A percentile compares a stretch with the other conserved stretches of the same genome.
Conservation (phyloP, 441 rosid genomes). For the Corymbia calophylla region DNA sequence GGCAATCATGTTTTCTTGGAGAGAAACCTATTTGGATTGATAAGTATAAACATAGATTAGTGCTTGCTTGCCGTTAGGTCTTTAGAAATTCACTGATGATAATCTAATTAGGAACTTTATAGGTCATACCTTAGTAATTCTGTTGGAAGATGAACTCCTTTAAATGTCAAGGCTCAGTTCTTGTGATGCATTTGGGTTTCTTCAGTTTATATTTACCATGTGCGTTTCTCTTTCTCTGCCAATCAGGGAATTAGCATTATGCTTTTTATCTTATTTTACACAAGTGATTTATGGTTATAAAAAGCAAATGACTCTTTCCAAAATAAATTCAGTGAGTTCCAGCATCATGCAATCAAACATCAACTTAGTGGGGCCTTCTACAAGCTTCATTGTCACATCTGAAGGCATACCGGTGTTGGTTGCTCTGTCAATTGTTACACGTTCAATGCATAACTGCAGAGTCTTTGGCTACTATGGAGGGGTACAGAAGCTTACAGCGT, state of each 20-base stretch:
- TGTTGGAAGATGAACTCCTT: not conserved
- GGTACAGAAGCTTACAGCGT: constrained; percentile 57
- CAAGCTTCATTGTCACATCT: constrained; percentile 28
- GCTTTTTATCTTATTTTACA: not conserved
- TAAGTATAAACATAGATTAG: not conserved
- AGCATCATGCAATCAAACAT: constrained; percentile 16
- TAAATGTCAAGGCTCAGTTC: not conserved
- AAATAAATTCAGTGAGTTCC: constrained; percentile 34
- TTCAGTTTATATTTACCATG: not conserved
- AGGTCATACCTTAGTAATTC: not conserved
- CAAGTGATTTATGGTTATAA: not conserved
- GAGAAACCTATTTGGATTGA: not conserved
- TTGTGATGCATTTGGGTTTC: not conserved
- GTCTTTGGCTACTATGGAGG: constrained; percentile 68
- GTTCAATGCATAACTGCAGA: constrained; percentile 73
- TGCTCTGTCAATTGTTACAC: constrained; percentile 43
- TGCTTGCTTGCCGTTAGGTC: not conserved
- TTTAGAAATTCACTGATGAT: not conserved
- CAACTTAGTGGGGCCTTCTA: constrained; percentile 31
- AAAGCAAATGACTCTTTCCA: not conserved
- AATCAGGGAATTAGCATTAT: not conserved
- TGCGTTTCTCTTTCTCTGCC: not conserved
- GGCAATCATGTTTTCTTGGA: not conserved
- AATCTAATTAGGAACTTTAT: not conserved
- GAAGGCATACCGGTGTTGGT: constrained; percentile 56